Evolutionary conservation across 352 stramenopile species (phyloP), one percentile per base, ranked within the genome.

Genomic region (Phytophthora boehmeriae): DNA sequence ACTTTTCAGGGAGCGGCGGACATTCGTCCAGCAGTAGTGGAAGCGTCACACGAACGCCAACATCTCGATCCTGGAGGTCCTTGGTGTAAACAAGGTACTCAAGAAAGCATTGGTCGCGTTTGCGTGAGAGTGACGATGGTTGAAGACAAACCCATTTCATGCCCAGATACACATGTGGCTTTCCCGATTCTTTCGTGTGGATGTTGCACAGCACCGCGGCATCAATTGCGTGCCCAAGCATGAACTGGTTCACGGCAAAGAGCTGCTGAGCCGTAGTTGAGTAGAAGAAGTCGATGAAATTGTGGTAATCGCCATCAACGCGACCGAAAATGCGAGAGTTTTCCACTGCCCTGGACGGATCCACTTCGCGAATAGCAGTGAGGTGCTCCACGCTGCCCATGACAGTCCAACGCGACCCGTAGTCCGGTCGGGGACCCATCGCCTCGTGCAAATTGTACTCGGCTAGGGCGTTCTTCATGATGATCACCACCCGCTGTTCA

Each of bases 81-180:
- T 72, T 76, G 8, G 72, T 88, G 67, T 80, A 82, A 42, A 82
- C 75, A 36, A 93, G 80, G 59, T 90, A 92, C 68, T 95, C 86
- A 34, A 95, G 58, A 50, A 81, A 91, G 50, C 77, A 86, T 53
- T 80, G 77, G 71, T 95, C 81, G 30, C 77, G 71, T 53, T 90
- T 90, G 32, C 73, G 73, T 14, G 83, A 70, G 45, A 92, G 77
- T 53, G 78, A 60, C 14, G 78, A 78, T 35, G 78, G 74, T 39
- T 83, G 73, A 32, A 91, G 54, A 47, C 80, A 90, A 25, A 84
- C 63, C 86, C 86, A 95, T 58, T 95, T 95, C 73, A 95, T 83
- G 39, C 86, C 86, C 53, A 95, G 63, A 41, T 93, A 95, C 49
- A 77, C 19, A 43, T 86, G 71, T 1, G 75, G 56, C 34, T 75